These are phyloP conservation scores for Ceratonia siliqua DNA, from an alignment of 306 rosid genomes.

Conservation along the genomic window DNA sequence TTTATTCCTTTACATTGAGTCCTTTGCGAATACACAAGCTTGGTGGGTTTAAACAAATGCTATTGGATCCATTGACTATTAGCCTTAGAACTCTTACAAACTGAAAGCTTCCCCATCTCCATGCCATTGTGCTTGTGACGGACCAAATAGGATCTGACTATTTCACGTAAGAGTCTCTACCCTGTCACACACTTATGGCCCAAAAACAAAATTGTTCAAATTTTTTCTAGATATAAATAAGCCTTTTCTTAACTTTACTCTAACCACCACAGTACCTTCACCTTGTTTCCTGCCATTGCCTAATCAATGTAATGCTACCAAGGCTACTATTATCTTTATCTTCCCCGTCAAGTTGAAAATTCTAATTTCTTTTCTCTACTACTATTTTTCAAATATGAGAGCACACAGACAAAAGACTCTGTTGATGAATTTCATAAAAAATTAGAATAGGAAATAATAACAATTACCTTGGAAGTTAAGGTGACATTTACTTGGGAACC, in stretches of 20 bases:
- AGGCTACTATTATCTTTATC: background rate
- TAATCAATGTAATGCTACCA: background rate
- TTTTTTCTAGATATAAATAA: background rate
- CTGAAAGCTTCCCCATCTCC: background rate
- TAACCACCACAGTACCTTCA: background rate
- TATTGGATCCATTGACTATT: background rate
- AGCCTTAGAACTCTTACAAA: background rate
- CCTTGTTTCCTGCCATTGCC: background rate
- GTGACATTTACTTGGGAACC: background rate
- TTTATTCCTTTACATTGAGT: background rate
- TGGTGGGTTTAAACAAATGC: background rate
- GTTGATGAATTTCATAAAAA: slow-evolving; percentile 1
- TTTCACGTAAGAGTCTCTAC: background rate
- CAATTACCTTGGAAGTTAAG: background rate
- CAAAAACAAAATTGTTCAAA: background rate
- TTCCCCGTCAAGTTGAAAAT: background rate
- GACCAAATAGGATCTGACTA: background rate
- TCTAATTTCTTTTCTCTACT: background rate
- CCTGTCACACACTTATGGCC: background rate
- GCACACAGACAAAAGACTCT: background rate
- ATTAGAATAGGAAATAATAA: background rate
- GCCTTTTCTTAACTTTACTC: background rate
- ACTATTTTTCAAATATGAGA: background rate
- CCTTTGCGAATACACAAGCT: background rate
- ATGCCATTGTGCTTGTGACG: background rate